Percentiles rank a stretch among this genome's conserved stretches.
Conservation (phyloP, 2,329 filamentous ascomycete genomes). For the Blastomyces silverae region DNA sequence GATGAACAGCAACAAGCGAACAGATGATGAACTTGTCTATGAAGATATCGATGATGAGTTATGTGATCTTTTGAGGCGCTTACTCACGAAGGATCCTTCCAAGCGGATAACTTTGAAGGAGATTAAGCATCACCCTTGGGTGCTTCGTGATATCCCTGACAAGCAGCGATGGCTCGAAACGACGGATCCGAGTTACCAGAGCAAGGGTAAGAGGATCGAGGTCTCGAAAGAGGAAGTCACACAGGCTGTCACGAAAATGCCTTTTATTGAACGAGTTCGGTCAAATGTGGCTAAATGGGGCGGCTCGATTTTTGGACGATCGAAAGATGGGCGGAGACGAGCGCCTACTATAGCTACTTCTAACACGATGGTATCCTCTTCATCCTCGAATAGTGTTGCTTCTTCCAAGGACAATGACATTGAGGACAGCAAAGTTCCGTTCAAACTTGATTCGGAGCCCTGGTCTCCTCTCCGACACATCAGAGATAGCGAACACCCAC, state of each 20-base stretch:
- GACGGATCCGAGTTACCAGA: slow-evolving; percentile 73
- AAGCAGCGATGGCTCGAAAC: slow-evolving; percentile 82
- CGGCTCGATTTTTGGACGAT: slow-evolving; percentile 47
- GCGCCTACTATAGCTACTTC: slow-evolving; percentile 49
- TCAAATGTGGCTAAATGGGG: slow-evolving; percentile 66
- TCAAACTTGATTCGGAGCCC: slow-evolving; percentile 51
- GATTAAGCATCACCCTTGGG: slow-evolving; percentile 92
- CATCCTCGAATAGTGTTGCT: slow-evolving; percentile 50
- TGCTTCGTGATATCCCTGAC: slow-evolving; percentile 69
- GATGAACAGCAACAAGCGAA: slow-evolving; percentile 61
- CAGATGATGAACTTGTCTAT: slow-evolving; percentile 72
- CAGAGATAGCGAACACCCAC: slow-evolving; percentile 59
- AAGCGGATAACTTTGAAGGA: slow-evolving; percentile 83
- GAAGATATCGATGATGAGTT: slow-evolving; percentile 78
- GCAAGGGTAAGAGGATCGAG: slow-evolving; percentile 77
- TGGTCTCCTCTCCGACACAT: slow-evolving; percentile 37
- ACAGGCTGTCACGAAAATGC: slow-evolving; percentile 80
- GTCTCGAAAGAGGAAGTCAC: slow-evolving; percentile 88
- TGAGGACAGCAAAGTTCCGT: slow-evolving; percentile 45
- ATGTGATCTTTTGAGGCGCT: slow-evolving; percentile 66
- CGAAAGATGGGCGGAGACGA: slow-evolving; percentile 43
- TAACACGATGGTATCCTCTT: slow-evolving; percentile 50
- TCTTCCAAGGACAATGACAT: slow-evolving; percentile 47
- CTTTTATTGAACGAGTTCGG: slow-evolving; percentile 74
- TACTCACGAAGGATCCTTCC: slow-evolving; percentile 83